These are phyloP conservation scores for Pseudohalonectria lignicola DNA, from an alignment of 2,329 filamentous ascomycete genomes.

Conservation along the genomic window DNA sequence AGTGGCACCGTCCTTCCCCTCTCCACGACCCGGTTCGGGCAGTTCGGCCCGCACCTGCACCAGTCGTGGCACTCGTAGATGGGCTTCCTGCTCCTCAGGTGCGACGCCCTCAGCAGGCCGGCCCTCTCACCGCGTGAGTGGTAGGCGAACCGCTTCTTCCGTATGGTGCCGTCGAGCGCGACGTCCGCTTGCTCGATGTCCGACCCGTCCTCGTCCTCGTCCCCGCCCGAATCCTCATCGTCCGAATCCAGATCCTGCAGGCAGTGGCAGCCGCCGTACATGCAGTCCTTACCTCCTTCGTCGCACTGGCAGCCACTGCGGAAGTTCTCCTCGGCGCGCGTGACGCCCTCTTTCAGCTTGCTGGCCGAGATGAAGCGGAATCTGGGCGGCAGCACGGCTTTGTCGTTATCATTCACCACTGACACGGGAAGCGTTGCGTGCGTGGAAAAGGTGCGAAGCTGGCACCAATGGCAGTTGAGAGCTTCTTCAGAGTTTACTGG, in stretches of 20 bases:
- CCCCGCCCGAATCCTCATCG: slow-evolving; percentile 42
- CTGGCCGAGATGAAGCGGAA: slow-evolving; percentile 61
- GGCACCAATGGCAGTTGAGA: slow-evolving; percentile 47
- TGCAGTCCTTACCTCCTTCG: slow-evolving; percentile 51
- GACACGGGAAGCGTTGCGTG: slow-evolving; percentile 42
- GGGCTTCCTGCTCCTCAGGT: slow-evolving; percentile 43
- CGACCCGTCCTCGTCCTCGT: slow-evolving; percentile 29
- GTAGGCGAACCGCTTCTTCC: slow-evolving; percentile 49
- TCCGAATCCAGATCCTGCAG: slow-evolving; percentile 47
- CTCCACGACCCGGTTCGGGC: slow-evolving; percentile 68
- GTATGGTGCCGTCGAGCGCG: slow-evolving; percentile 4
- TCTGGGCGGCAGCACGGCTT: slow-evolving; percentile 39
- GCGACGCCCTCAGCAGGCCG: slow-evolving; percentile 38
- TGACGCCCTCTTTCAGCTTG: slow-evolving; percentile 47
- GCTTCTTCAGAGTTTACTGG: slow-evolving; percentile 16
- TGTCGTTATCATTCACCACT: slow-evolving; percentile 48
- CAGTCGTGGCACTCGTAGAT: slow-evolving; percentile 74
- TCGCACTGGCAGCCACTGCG: slow-evolving; percentile 59
- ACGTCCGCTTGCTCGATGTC: slow-evolving; percentile 5
- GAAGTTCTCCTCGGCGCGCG: slow-evolving; percentile 48
- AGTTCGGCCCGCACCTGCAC: slow-evolving; percentile 53
- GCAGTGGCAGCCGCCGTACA: slow-evolving; percentile 57
- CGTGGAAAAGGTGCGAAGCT: slow-evolving; percentile 42
- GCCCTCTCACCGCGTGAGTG: slow-evolving; percentile 39
- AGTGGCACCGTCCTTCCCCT: slow-evolving; percentile 59